A percentile compares a stretch with the other conserved stretches of the same genome.
These are phyloP conservation scores for Isatis tinctoria DNA, from an alignment of 345 rosid species.

Conservation along the genomic window DNA sequence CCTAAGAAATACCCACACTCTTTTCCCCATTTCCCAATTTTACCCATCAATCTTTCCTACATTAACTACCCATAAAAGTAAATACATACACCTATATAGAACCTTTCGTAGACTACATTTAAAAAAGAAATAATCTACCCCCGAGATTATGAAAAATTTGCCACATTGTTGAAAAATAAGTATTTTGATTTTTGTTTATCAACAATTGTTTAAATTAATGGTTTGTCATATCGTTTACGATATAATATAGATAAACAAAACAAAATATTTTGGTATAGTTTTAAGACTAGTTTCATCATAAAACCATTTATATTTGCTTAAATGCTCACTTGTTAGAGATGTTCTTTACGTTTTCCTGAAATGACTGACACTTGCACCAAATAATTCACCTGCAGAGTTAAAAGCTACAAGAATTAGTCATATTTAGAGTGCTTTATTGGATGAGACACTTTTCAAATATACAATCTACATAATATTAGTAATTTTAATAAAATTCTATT, in stretches of 20 bases:
- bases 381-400: background rate
- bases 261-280: background rate
- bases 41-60: conserved; percentile 28
- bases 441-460: too few relatives aligned
- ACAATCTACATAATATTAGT: too few relatives aligned
- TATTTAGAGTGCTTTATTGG: too few relatives aligned
- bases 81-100: background rate
- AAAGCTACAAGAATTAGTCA: too few relatives aligned
- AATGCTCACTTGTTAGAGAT: background rate
- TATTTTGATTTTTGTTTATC: background rate
- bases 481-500: too few relatives aligned
- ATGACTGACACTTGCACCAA: background rate
- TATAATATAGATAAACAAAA: background rate
- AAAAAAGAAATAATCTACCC: too few relatives aligned
- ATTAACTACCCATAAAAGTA: conserved; percentile 2
- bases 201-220: background rate
- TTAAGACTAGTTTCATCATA: background rate
- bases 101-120: background rate
- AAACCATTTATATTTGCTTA: background rate
- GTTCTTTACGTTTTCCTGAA: background rate
- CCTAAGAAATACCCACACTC: conserved; percentile 30
- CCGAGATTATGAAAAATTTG: background rate
- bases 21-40: conserved; percentile 14
- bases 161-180: background rate
- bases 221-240: background rate